Conservation (phyloP, 345 rosid genomes). For the Kandelia obovata region DNA sequence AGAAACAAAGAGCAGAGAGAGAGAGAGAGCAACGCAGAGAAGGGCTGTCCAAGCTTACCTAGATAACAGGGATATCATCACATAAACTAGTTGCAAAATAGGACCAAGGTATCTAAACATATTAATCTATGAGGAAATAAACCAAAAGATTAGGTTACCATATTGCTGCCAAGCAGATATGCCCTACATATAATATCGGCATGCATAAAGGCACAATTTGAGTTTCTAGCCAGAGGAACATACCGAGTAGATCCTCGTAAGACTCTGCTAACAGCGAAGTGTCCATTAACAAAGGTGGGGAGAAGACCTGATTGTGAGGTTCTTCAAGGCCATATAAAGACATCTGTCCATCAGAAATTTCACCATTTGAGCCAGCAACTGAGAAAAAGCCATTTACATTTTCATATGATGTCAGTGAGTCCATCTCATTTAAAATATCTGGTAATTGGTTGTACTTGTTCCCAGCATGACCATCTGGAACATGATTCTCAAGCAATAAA, state of each 20-base stretch:
- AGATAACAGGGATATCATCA: too few species aligned
- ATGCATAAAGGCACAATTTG: not conserved
- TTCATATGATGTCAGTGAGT: constrained; percentile 62
- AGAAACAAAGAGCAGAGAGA: too few species aligned
- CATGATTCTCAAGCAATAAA: constrained; percentile 41
- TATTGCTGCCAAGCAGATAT: not conserved
- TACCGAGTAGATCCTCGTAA: constrained; percentile 93
- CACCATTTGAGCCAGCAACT: constrained; percentile 53
- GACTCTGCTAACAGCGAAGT: constrained; percentile 64
- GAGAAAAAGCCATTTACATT: constrained; percentile 70
- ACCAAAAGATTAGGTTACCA: not conserved
- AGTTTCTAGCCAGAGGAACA: constrained; percentile 23
- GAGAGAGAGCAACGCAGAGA: too few species aligned
- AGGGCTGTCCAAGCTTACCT: too few species aligned
- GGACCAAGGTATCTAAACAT: not conserved
- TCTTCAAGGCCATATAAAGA: constrained; percentile 66
- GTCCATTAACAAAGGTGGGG: constrained; percentile 89
- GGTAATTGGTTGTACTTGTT: constrained; percentile 61
- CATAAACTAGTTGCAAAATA: not conserved
- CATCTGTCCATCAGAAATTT: constrained; percentile 47
- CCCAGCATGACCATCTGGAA: constrained; percentile 37
- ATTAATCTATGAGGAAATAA: not conserved
- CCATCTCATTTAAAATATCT: constrained; percentile 54
- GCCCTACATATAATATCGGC: not conserved
- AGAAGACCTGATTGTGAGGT: constrained; percentile 65